Conservation (phyloP, 108 stramenopile species). For the Nannochloropsis gaditana region DNA sequence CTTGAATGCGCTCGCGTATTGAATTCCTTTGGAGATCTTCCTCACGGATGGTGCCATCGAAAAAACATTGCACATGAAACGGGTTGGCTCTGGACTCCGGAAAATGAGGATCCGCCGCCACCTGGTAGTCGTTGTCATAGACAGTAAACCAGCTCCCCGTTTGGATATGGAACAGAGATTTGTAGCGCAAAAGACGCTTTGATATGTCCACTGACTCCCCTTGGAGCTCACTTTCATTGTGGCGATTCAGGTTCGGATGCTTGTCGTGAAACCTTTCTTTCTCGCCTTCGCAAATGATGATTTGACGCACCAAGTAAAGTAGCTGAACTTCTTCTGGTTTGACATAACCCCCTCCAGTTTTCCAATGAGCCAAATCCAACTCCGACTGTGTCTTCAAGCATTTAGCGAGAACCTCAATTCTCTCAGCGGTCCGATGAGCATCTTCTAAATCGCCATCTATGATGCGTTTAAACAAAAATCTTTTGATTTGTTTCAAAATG, state of each 20-base stretch:
- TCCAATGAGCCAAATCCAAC: background rate
- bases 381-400: background rate
- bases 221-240: background rate
- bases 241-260: background rate
- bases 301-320: background rate
- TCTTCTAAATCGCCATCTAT: background rate
- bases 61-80: constrained; percentile 20
- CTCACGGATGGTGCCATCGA: constrained; percentile 9
- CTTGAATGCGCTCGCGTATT: background rate
- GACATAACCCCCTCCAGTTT: background rate
- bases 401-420: background rate
- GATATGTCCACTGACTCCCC: background rate
- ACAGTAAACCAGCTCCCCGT: background rate
- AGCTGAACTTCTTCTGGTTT: background rate
- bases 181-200: constrained; percentile 12
- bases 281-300: background rate
- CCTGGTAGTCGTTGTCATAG: background rate
- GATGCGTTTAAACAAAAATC: background rate
- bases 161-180: background rate
- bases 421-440: background rate
- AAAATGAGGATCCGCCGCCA: constrained; percentile 17
- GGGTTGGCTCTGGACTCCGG: background rate
- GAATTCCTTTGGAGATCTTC: background rate
- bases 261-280: background rate
- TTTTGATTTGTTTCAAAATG: background rate